phyloP scores from a whole-genome alignment of 2,329 filamentous ascomycete genomes.

The Penicillium janthinellum region DNA sequence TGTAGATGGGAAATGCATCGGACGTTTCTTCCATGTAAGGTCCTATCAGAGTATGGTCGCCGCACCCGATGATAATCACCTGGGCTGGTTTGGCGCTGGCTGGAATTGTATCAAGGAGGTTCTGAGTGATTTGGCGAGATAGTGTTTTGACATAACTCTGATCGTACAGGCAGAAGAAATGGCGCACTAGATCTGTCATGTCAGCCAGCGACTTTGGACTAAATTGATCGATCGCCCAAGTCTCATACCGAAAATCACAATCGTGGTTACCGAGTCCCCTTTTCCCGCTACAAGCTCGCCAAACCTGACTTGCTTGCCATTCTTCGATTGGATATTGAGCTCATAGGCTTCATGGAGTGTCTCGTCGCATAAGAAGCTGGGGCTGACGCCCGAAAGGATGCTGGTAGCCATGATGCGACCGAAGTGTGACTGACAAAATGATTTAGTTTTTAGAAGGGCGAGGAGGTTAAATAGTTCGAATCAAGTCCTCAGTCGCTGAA shows the following conservation, averaged over 20 bases:
- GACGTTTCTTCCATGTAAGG: slow-evolving; percentile 25
- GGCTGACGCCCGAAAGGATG: neutral
- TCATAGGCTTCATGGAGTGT: slow-evolving; percentile 27
- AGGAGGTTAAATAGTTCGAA: neutral
- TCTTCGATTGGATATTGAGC: slow-evolving; percentile 21
- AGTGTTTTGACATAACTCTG: slow-evolving; percentile 26
- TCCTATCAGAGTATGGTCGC: slow-evolving; percentile 20
- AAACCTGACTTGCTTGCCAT: slow-evolving; percentile 23
- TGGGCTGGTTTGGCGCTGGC: slow-evolving; percentile 18
- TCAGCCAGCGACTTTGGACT: neutral
- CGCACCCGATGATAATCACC: slow-evolving; percentile 29
- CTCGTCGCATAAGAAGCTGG: slow-evolving; percentile 16
- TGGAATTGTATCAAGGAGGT: slow-evolving; percentile 21
- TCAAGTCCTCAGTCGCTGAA: neutral
- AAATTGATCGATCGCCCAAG: neutral
- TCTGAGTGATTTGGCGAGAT: slow-evolving; percentile 15
- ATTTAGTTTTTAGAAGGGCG: no score
- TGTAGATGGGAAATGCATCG: slow-evolving; percentile 23
- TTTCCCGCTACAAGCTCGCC: slow-evolving; percentile 28
- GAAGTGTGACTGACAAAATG: neutral
- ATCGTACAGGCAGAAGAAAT: slow-evolving; percentile 30
- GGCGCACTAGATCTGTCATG: slow-evolving; percentile 16
- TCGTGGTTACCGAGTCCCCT: slow-evolving; percentile 24
- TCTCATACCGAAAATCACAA: slow-evolving; percentile 25
- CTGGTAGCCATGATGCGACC: slow-evolving; percentile 5